Conservation (phyloP, 2,329 filamentous ascomycete species). For the Coniochaeta prunicola region DNA sequence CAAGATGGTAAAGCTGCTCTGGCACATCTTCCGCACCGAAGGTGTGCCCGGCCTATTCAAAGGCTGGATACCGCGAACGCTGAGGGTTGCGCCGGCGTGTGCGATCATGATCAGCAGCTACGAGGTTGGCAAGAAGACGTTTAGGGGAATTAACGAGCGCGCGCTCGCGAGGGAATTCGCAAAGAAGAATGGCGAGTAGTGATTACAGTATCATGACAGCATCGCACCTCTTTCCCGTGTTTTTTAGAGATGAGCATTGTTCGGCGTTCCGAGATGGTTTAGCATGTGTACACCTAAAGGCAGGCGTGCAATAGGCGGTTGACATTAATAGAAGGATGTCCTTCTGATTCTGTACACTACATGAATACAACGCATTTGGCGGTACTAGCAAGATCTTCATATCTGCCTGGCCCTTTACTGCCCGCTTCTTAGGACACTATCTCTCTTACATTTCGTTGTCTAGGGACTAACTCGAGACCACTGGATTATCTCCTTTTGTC, state of each 20-base stretch:
- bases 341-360: not conserved
- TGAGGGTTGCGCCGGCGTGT: slow-evolving; percentile 93
- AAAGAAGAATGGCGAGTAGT: not conserved
- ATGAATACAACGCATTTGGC: not conserved
- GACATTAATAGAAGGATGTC: not conserved
- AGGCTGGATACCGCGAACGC: slow-evolving; percentile 83
- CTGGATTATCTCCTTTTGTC: no score
- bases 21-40: slow-evolving; percentile 84
- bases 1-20: slow-evolving; percentile 75
- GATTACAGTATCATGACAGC: not conserved
- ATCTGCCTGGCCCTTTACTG: no score
- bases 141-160: slow-evolving; percentile 63
- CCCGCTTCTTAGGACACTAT: no score
- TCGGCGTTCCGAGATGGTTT: slow-evolving; percentile 1
- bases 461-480: no score
- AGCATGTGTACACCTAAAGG: not conserved
- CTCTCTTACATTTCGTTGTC: no score
- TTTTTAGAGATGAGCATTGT: not conserved
- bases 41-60: slow-evolving; percentile 76
- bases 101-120: slow-evolving; percentile 99
- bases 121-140: slow-evolving; percentile 88
- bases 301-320: not conserved
- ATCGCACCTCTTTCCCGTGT: not conserved
- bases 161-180: slow-evolving; percentile 11
- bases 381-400: no score